These are phyloP conservation scores for Pseudogymnoascus sp. DNA, from an alignment of 2,329 filamentous ascomycete species.

Conservation along the genomic window DNA sequence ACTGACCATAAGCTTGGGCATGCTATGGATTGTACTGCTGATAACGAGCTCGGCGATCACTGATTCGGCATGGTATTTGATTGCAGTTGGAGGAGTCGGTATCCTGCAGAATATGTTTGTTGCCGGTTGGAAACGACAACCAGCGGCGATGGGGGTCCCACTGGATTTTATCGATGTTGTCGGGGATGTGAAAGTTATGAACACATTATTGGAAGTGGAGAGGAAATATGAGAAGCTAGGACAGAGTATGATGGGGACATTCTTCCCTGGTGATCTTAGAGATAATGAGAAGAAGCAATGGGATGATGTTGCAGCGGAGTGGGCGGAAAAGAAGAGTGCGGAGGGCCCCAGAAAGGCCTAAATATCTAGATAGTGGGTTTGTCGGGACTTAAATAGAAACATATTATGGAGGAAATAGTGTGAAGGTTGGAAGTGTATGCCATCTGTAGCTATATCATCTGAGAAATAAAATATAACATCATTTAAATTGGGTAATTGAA, in stretches of 20 bases:
- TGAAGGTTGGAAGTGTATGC: not conserved
- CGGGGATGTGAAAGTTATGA: slow-evolving; percentile 7
- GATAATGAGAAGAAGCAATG: slow-evolving; percentile 9
- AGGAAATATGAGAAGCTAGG: slow-evolving; percentile 11
- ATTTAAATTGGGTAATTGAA: too few species aligned
- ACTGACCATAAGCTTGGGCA: slow-evolving; percentile 22
- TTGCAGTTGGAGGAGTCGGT: slow-evolving; percentile 33
- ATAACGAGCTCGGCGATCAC: slow-evolving; percentile 32
- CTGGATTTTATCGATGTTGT: slow-evolving; percentile 9
- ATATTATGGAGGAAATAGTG: not conserved
- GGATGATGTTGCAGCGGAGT: slow-evolving; percentile 5
- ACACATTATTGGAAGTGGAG: slow-evolving; percentile 9
- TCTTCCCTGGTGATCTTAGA: slow-evolving; percentile 12
- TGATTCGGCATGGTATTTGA: slow-evolving; percentile 34
- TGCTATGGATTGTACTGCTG: slow-evolving; percentile 34
- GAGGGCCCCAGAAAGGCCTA: not conserved
- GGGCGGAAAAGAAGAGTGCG: not conserved
- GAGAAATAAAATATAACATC: too few species aligned
- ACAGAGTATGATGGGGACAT: slow-evolving; percentile 3
- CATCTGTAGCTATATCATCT: too few species aligned
- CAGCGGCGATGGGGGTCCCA: slow-evolving; percentile 21
- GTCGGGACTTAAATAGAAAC: not conserved
- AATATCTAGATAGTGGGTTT: not conserved
- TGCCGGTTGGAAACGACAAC: slow-evolving; percentile 25
- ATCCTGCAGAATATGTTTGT: slow-evolving; percentile 34